Conservation (phyloP, 306 rosid genomes). For the Senna siamea region DNA sequence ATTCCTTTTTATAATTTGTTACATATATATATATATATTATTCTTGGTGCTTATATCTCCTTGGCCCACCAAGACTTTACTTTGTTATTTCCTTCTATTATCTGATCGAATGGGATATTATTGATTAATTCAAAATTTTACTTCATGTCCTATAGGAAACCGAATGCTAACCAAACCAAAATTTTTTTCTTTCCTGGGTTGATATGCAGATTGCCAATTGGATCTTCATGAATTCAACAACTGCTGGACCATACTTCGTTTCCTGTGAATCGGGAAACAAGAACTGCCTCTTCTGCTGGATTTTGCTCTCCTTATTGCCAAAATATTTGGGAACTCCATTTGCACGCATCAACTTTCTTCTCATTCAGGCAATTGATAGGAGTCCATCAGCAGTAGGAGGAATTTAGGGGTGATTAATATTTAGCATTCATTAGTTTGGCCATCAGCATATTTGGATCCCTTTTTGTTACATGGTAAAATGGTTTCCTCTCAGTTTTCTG, state of each 20-base stretch:
- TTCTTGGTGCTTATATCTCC: constrained; percentile 23
- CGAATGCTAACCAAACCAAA: background rate
- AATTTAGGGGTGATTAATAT: constrained; percentile 42
- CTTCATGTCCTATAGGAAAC: background rate
- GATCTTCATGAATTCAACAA: constrained; percentile 97
- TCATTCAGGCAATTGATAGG: constrained; percentile 82
- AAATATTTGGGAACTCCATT: constrained; percentile 86
- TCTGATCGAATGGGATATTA: too few species aligned
- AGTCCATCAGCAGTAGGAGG: constrained; percentile 67
- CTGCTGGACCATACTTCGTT: constrained; percentile 78
- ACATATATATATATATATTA: background rate
- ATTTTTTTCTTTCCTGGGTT: constrained; percentile 19
- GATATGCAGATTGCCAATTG: constrained; percentile 64
- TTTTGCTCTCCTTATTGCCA: constrained; percentile 79
- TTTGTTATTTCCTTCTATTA: too few species aligned
- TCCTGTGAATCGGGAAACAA: constrained; percentile 97
- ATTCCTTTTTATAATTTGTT: background rate
- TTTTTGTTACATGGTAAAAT: constrained; percentile 45
- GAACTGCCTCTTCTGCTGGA: constrained; percentile 75
- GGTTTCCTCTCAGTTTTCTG: constrained; percentile 83
- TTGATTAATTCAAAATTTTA: constrained; percentile 22
- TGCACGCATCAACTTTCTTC: constrained; percentile 71
- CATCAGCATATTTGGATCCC: constrained; percentile 46
- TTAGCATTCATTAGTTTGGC: constrained; percentile 42
- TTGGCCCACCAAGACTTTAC: background rate